Percentiles rank a stretch among this genome's conserved stretches.
Evolutionary conservation across 2,329 filamentous ascomycete species (phyloP).

Genomic region (Colletotrichum ledebouriae): DNA sequence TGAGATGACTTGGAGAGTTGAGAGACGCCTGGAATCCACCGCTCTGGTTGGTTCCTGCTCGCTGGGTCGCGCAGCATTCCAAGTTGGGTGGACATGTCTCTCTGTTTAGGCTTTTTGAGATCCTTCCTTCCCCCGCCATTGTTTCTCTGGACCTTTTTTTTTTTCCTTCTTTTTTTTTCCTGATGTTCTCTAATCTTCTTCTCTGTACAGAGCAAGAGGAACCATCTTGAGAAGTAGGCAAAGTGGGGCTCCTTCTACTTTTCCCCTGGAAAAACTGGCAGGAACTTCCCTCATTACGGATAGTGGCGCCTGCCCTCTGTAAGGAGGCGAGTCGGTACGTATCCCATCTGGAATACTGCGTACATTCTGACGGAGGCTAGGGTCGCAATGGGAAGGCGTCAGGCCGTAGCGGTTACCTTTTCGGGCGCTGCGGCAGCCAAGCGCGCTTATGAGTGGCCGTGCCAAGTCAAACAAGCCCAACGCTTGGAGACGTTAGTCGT

Average conservation of each 20-base stretch:
- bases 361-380: slow-evolving; percentile 20
- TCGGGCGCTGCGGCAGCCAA: slow-evolving; percentile 37
- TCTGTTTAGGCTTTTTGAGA: slow-evolving; percentile 6
- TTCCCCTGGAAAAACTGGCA: slow-evolving; percentile 11
- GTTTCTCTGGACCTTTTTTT: neutral
- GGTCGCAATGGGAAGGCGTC: slow-evolving; percentile 19
- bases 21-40: neutral
- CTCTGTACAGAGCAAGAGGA: too few relatives aligned
- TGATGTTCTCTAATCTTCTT: too few relatives aligned
- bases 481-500: slow-evolving; percentile 30
- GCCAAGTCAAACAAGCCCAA: slow-evolving; percentile 41
- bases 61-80: neutral
- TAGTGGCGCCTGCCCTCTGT: slow-evolving; percentile 12
- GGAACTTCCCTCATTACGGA: slow-evolving; percentile 8
- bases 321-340: slow-evolving; percentile 6
- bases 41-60: neutral
- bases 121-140: neutral
- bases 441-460: slow-evolving; percentile 34
- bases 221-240: too few relatives aligned
- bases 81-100: neutral
- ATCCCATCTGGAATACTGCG: neutral
- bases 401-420: slow-evolving; percentile 37
- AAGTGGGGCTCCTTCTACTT: slow-evolving; percentile 7
- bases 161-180: too few relatives aligned
- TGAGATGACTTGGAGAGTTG: neutral